Conservation (phyloP, 2,329 filamentous ascomycete genomes). For the Colletotrichum godetiae region DNA sequence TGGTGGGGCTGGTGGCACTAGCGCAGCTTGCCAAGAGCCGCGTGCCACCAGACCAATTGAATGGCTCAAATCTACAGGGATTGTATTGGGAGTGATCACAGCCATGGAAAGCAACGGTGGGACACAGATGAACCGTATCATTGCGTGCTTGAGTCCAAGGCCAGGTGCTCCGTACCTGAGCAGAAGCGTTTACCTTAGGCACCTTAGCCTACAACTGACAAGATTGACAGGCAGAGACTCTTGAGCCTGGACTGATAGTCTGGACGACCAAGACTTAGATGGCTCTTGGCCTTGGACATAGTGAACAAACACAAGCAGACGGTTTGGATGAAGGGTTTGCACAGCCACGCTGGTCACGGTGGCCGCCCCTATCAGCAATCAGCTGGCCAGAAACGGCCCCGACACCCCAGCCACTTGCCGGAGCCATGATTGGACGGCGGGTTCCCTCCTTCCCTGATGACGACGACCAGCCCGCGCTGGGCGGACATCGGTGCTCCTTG, state of each 20-base stretch:
- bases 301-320: background rate
- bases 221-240: background rate
- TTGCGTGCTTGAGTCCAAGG: background rate
- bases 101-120: background rate
- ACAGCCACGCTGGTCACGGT: conserved; percentile 12
- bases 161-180: background rate
- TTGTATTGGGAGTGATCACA: background rate
- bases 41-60: conserved; percentile 8
- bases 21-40: conserved; percentile 32
- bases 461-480: conserved; percentile 34
- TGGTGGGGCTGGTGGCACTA: background rate
- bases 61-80: background rate
- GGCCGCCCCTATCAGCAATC: conserved; percentile 14
- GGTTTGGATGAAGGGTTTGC: conserved; percentile 26
- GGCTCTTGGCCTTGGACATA: background rate
- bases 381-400: conserved; percentile 6
- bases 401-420: conserved; percentile 8
- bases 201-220: background rate
- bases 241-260: background rate
- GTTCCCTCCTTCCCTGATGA: conserved; percentile 25
- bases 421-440: conserved; percentile 22
- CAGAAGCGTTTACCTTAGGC: background rate
- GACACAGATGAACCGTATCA: background rate
- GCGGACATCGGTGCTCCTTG: conserved; percentile 32
- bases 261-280: background rate